Percentiles rank a stretch among this genome's conserved stretches.
Evolutionary conservation across 129 eudicot genomes (phyloP).

Genomic region (Apium graveolens): DNA sequence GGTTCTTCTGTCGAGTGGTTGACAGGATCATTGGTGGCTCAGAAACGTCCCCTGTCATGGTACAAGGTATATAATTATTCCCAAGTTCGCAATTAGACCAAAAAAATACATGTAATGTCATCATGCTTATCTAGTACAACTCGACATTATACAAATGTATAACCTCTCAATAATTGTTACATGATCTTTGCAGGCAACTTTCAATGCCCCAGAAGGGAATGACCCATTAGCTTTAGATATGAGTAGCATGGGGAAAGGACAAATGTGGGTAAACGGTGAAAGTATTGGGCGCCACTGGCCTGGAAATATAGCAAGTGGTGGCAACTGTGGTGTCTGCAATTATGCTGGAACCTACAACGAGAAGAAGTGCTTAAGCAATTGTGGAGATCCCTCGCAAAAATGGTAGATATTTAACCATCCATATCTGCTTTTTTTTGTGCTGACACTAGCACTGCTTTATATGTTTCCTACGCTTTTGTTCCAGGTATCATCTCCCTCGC

Average conservation of each 20-base stretch:
- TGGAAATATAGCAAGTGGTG: constrained; percentile 54
- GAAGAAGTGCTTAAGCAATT: constrained; percentile 54
- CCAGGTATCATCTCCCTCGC: constrained; percentile 88
- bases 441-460: not conserved
- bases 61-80: constrained; percentile 52
- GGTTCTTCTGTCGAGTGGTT: constrained; percentile 76
- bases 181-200: constrained; percentile 38
- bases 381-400: constrained; percentile 85
- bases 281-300: constrained; percentile 82
- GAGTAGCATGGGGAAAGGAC: constrained; percentile 76
- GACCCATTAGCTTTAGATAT: constrained; percentile 60
- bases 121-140: not conserved
- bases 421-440: not conserved
- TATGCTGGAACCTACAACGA: constrained; percentile 63
- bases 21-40: constrained; percentile 52
- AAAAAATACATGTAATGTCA: not conserved
- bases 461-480: constrained; percentile 9
- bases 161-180: not conserved
- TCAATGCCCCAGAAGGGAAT: constrained; percentile 51
- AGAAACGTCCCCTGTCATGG: constrained; percentile 83
- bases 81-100: not conserved
- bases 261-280: constrained; percentile 73
- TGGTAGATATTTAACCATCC: constrained; percentile 38
- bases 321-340: constrained; percentile 51
- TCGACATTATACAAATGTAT: not conserved